Percentiles rank a stretch among this genome's conserved stretches.
These are phyloP conservation scores for Penicillium vulpinum DNA, from an alignment of 2,329 filamentous ascomycete species.

Conservation along the genomic window DNA sequence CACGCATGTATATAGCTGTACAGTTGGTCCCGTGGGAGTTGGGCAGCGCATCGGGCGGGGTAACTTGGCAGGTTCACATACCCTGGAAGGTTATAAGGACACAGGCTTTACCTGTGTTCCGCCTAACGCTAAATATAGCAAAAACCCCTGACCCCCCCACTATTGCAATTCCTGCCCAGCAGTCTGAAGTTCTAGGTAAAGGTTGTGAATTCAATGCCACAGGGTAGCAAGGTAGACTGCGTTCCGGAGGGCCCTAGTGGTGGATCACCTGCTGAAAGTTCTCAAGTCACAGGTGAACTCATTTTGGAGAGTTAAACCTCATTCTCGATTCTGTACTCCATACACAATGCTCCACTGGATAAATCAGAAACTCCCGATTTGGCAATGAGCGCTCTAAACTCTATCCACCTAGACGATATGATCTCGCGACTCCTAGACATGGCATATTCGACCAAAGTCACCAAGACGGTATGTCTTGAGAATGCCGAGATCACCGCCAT, in stretches of 20 bases:
- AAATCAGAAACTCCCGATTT: constrained; percentile 58
- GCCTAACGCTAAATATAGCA: background rate
- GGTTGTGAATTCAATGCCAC: constrained; percentile 76
- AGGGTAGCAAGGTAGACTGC: constrained; percentile 85
- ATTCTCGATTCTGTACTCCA: constrained; percentile 57
- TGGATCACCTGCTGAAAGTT: constrained; percentile 55
- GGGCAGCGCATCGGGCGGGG: background rate
- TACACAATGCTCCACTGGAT: constrained; percentile 43
- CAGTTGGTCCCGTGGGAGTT: too few species aligned
- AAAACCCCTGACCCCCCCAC: background rate
- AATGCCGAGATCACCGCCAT: constrained; percentile 96
- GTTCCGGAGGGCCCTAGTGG: constrained; percentile 86
- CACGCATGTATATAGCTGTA: too few species aligned
- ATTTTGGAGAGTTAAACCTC: constrained; percentile 76
- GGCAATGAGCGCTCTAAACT: constrained; percentile 85
- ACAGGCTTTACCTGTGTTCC: too few species aligned
- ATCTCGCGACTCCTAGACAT: constrained; percentile 92
- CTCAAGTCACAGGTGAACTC: constrained; percentile 76
- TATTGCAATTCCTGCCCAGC: background rate
- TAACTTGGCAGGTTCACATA: background rate
- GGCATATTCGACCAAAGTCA: constrained; percentile 92
- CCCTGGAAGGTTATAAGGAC: too few species aligned
- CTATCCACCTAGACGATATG: constrained; percentile 93
- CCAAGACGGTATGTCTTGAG: constrained; percentile 94
- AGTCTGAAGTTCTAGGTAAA: constrained; percentile 39